phyloP scores from a whole-genome alignment of 441 rosid genomes.

The Pelargonium hybrid region DNA sequence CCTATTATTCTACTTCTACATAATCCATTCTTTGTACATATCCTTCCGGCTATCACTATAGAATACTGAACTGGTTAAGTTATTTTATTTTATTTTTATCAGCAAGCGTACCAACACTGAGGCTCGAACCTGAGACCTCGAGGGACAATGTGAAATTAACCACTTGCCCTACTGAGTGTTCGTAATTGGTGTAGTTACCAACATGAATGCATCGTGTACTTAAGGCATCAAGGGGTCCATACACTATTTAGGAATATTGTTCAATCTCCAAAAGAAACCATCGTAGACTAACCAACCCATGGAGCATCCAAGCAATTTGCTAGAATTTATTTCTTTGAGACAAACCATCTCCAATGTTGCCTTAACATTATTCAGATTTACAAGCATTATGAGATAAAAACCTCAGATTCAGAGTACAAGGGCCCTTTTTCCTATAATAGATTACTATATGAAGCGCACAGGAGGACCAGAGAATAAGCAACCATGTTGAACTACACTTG shows the following conservation, averaged over 20 bases:
- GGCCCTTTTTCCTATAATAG: background rate
- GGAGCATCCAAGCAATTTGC: background rate
- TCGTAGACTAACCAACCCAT: background rate
- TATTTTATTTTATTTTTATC: no score
- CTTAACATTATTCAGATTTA: background rate
- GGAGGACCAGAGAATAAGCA: background rate
- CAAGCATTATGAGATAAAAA: no score
- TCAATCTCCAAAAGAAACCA: background rate
- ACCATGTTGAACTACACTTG: background rate
- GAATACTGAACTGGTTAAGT: background rate
- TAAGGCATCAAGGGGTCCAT: background rate
- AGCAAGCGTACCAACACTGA: no score
- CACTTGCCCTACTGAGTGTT: no score
- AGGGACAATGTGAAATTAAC: no score
- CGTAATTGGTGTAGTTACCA: background rate
- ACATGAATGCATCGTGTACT: background rate
- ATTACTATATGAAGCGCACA: background rate
- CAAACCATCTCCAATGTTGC: background rate
- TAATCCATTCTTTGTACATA: background rate
- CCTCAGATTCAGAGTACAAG: background rate
- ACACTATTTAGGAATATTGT: background rate
- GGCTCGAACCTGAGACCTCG: no score
- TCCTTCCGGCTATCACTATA: background rate
- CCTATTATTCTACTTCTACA: background rate
- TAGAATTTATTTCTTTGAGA: no score